phyloP scores from a whole-genome alignment of 352 stramenopile species.

The Phytophthora syringae region DNA sequence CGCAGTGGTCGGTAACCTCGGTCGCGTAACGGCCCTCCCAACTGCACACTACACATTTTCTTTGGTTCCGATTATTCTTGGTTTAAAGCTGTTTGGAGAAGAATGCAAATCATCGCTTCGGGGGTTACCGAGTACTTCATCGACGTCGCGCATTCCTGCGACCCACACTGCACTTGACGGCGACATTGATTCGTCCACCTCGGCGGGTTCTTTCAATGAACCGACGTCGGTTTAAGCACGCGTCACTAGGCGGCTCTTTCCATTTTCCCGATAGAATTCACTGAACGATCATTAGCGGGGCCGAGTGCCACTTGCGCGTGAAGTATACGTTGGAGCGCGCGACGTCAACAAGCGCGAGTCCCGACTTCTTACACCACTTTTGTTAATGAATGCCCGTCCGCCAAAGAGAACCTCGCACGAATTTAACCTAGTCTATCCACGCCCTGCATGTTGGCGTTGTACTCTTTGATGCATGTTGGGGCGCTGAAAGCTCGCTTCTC shows the following conservation, averaged over 20 bases:
- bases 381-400: too few relatives aligned
- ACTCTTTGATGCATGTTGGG: too few relatives aligned
- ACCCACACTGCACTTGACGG: too few relatives aligned
- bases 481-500: too few relatives aligned
- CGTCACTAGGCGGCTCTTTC: conserved; percentile 8
- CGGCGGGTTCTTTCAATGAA: not conserved
- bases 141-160: not conserved
- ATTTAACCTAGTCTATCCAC: too few relatives aligned
- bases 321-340: too few relatives aligned
- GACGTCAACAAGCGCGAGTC: too few relatives aligned
- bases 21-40: conserved; percentile 15
- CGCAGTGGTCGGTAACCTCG: conserved; percentile 13
- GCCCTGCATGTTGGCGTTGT: too few relatives aligned
- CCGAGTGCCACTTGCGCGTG: too few relatives aligned
- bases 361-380: too few relatives aligned
- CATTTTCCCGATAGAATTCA: conserved; percentile 7
- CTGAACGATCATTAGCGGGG: too few relatives aligned
- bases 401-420: too few relatives aligned
- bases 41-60: conserved; percentile 6
- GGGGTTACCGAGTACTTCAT: conserved; percentile 2
- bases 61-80: conserved; percentile 7
- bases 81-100: conserved; percentile 8
- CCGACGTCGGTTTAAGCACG: conserved; percentile 3
- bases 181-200: not conserved
- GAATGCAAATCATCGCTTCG: not conserved